These are phyloP conservation scores for Epichloe baconii DNA, from an alignment of 2,329 filamentous ascomycete genomes.

Conservation along the genomic window DNA sequence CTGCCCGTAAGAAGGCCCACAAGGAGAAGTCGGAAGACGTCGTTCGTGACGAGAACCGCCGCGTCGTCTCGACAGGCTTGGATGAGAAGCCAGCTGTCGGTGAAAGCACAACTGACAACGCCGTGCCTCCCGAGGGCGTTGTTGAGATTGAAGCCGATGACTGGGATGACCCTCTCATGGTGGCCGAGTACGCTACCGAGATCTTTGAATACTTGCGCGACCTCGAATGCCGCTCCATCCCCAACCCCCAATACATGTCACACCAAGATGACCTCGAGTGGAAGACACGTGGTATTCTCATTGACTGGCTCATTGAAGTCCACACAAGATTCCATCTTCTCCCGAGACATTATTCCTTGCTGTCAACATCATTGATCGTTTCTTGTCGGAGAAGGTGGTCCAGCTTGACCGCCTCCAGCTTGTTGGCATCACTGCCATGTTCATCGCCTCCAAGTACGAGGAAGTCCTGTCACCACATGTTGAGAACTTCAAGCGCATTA, in stretches of 20 bases:
- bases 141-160: constrained; percentile 63
- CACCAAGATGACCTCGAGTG: constrained; percentile 92
- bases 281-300: constrained; percentile 95
- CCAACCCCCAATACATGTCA: constrained; percentile 89
- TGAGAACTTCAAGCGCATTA: constrained; percentile 91
- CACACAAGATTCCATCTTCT: constrained; percentile 93
- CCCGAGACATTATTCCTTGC: constrained; percentile 90
- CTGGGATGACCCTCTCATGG: constrained; percentile 89
- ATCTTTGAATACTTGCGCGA: constrained; percentile 94
- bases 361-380: constrained; percentile 97
- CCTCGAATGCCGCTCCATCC: constrained; percentile 64
- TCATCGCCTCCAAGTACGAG: constrained; percentile 98
- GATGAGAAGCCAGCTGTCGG: constrained; percentile 17
- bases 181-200: constrained; percentile 90
- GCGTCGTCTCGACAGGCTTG: constrained; percentile 6
- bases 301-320: constrained; percentile 97
- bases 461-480: constrained; percentile 95
- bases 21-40: constrained; percentile 14
- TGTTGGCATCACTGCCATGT: constrained; percentile 97
- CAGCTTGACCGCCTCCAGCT: constrained; percentile 92
- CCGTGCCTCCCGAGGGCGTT: not conserved
- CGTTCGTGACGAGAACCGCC: constrained; percentile 37
- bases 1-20: constrained; percentile 51
- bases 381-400: constrained; percentile 89
- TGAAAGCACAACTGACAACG: not conserved